A percentile compares a stretch with the other conserved stretches of the same genome.
These are phyloP conservation scores for Raddia guianensis DNA, from an alignment of 176 grass and related monocot species.

Conservation along the genomic window DNA sequence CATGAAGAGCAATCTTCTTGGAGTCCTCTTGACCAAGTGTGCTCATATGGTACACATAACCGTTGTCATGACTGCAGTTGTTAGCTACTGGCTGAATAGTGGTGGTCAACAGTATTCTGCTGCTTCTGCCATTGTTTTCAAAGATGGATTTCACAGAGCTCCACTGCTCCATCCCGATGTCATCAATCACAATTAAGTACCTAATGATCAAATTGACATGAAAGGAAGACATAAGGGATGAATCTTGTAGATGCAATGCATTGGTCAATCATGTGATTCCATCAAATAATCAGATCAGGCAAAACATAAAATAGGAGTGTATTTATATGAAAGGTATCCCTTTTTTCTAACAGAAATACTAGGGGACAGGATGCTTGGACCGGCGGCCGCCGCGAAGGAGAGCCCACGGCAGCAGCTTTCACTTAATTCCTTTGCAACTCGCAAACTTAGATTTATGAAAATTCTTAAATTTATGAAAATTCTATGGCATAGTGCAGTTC, in stretches of 20 bases:
- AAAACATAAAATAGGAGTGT: no score
- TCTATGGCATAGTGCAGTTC: no score
- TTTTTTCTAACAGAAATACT: no score
- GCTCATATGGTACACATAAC: conserved; percentile 41
- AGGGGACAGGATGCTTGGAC: no score
- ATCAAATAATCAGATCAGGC: no score
- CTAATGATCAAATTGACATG: neutral
- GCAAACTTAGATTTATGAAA: no score
- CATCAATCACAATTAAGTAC: conserved; percentile 52
- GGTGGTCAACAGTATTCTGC: conserved; percentile 46
- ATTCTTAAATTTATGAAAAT: no score
- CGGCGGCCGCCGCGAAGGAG: no score
- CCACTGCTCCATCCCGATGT: conserved; percentile 26
- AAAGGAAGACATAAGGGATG: neutral
- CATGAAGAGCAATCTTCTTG: conserved; percentile 13
- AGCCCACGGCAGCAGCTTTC: no score
- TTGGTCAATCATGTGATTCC: neutral
- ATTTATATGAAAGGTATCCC: no score
- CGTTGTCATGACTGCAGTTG: conserved; percentile 31
- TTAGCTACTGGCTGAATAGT: conserved; percentile 16
- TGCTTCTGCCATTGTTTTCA: conserved; percentile 17
- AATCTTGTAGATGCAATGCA: neutral
- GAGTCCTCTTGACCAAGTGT: conserved; percentile 36
- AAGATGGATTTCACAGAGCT: neutral
- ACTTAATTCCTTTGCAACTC: no score